These are phyloP conservation scores for Mallotus repandus DNA, from an alignment of 441 rosid genomes.

Conservation along the genomic window DNA sequence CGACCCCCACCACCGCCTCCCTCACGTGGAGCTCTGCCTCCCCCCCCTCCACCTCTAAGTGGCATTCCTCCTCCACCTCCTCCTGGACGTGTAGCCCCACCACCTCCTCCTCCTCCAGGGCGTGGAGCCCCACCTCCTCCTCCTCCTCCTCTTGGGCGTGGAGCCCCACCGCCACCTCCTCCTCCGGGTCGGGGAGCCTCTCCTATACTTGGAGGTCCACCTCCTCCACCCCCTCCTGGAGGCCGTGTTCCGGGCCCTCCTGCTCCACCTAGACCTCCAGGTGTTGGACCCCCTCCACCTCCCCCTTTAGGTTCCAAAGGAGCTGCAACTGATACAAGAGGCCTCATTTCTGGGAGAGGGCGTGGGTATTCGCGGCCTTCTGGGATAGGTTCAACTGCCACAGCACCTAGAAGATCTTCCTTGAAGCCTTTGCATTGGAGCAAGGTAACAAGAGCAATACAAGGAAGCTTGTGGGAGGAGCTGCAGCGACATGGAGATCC, in stretches of 20 bases:
- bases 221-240: conserved; percentile 58
- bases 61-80: not conserved
- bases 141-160: conserved; percentile 38
- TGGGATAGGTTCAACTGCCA: conserved; percentile 40
- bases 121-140: conserved; percentile 37
- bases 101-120: not conserved
- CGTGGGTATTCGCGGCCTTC: conserved; percentile 60
- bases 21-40: conserved; percentile 21
- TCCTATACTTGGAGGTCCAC: conserved; percentile 37
- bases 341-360: conserved; percentile 62
- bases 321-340: conserved; percentile 32
- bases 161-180: conserved; percentile 39
- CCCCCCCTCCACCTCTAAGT: conserved; percentile 12
- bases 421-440: conserved; percentile 98
- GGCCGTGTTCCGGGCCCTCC: conserved; percentile 58
- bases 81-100: not conserved
- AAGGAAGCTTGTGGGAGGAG: conserved; percentile 99
- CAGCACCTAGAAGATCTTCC: conserved; percentile 70
- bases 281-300: conserved; percentile 61
- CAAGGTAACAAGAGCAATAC: conserved; percentile 92
- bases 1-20: conserved; percentile 30
- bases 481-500: conserved; percentile 84
- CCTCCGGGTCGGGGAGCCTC: conserved; percentile 25
- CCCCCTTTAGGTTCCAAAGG: conserved; percentile 50
- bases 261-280: conserved; percentile 61